Percentiles rank a stretch among this genome's conserved stretches.
phyloP scores from a whole-genome alignment of 2,329 filamentous ascomycete species.

The Hymenotorrendiella dingleyae region DNA sequence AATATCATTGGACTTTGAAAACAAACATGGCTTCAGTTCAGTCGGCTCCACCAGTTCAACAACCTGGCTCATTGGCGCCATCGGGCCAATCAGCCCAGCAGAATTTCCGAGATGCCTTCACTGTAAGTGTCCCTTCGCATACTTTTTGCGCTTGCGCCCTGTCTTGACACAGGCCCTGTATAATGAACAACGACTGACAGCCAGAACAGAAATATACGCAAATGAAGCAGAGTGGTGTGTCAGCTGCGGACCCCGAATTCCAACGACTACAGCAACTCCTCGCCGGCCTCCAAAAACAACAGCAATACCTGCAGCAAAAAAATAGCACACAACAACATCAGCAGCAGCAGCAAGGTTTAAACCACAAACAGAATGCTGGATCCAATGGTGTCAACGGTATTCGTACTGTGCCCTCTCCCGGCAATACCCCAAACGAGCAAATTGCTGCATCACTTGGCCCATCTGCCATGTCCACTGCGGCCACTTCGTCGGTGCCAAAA shows the following conservation, averaged over 20 bases:
- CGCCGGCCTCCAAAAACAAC: conserved; percentile 62
- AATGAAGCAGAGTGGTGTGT: conserved; percentile 81
- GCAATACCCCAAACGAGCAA: conserved; percentile 12
- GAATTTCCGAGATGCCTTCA: conserved; percentile 63
- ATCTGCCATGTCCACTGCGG: conserved; percentile 25
- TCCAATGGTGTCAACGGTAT: conserved; percentile 52
- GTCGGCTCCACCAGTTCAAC: conserved; percentile 61
- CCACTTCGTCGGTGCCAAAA: conserved; percentile 18
- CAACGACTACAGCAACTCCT: conserved; percentile 76
- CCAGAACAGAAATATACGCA: conserved; percentile 69
- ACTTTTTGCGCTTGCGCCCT: conserved; percentile 4
- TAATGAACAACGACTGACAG: conserved; percentile 25
- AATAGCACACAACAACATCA: conserved; percentile 50
- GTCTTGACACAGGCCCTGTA: conserved; percentile 6
- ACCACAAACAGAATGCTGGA: conserved; percentile 49
- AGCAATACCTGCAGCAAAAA: conserved; percentile 30
- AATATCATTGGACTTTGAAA: conserved; percentile 20
- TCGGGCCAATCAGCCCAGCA: conserved; percentile 73
- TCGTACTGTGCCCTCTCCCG: conserved; percentile 34
- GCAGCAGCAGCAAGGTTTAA: conserved; percentile 29
- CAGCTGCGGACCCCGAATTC: conserved; percentile 78
- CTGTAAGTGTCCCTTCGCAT: conserved; percentile 41
- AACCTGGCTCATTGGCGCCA: conserved; percentile 54
- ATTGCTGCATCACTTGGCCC: conserved; percentile 22
- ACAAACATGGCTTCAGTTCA: conserved; percentile 75